A percentile compares a stretch with the other conserved stretches of the same genome.
Evolutionary conservation across 306 rosid genomes (phyloP).

Genomic region (Lithocarpus polystachyus): DNA sequence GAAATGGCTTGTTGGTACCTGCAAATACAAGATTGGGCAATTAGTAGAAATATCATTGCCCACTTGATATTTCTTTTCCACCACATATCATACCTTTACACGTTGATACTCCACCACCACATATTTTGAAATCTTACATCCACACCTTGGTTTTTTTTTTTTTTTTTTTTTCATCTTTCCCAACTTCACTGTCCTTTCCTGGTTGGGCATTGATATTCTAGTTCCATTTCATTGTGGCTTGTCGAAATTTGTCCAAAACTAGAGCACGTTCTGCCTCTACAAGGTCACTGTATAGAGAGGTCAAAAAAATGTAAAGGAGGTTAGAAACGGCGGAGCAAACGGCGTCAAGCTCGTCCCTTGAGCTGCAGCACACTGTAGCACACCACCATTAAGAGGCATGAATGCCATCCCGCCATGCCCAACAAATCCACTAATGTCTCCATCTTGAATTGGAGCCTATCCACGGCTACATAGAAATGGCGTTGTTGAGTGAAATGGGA

Average conservation of each 20-base stretch:
- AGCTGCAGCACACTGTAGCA: constrained; percentile 83
- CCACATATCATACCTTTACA: no score
- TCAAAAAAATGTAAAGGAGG: constrained; percentile 58
- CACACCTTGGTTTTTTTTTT: no score
- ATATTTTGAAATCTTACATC: no score
- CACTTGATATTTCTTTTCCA: no score
- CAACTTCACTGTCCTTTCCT: constrained; percentile 42
- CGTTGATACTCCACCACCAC: no score
- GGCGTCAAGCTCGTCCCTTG: constrained; percentile 81
- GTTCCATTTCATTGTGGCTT: constrained; percentile 54
- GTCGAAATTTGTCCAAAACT: constrained; percentile 54
- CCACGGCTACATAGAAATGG: constrained; percentile 87
- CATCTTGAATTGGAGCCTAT: constrained; percentile 77
- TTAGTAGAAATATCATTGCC: no score
- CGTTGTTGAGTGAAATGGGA: constrained; percentile 57
- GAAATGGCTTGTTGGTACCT: no score
- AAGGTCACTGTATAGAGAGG: constrained; percentile 81
- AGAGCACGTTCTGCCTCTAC: constrained; percentile 66
- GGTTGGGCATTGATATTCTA: constrained; percentile 35
- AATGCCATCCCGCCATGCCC: constrained; percentile 66
- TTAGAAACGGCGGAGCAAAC: constrained; percentile 58
- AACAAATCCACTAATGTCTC: constrained; percentile 70
- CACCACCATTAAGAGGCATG: constrained; percentile 63
- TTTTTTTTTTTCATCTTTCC: constrained; percentile 40
- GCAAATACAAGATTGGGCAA: no score